Conservation (phyloP, 768 basidiomycete species). For the Mycena indigotica region DNA sequence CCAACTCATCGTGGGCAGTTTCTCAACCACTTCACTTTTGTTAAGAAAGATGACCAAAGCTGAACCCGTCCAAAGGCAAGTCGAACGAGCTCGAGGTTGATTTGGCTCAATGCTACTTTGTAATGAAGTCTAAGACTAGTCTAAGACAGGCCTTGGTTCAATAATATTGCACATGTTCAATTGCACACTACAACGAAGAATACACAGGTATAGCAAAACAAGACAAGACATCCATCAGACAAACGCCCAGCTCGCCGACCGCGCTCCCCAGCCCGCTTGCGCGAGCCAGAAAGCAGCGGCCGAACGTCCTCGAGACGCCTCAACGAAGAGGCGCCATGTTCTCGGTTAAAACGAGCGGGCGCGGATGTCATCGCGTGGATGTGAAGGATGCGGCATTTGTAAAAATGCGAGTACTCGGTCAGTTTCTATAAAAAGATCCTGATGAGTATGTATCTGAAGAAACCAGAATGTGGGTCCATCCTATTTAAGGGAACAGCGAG, state of each 20-base stretch:
- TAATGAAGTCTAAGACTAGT: too few species aligned
- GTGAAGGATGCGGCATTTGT: slow-evolving; percentile 55
- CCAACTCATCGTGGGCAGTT: too few species aligned
- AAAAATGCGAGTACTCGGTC: slow-evolving; percentile 52
- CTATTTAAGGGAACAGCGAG: neutral
- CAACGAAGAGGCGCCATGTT: slow-evolving; percentile 46
- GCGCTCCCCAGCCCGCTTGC: slow-evolving; percentile 34
- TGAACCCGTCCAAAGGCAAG: too few species aligned
- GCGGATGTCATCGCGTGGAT: slow-evolving; percentile 70
- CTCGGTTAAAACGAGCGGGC: slow-evolving; percentile 68
- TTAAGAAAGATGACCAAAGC: too few species aligned
- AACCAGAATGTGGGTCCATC: neutral
- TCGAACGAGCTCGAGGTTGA: too few species aligned
- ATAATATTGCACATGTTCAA: too few species aligned
- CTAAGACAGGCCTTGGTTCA: too few species aligned
- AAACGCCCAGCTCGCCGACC: slow-evolving; percentile 60
- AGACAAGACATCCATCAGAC: slow-evolving; percentile 57
- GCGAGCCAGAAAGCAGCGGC: slow-evolving; percentile 33
- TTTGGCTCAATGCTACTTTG: too few species aligned
- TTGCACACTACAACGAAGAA: neutral
- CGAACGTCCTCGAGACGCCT: slow-evolving; percentile 68
- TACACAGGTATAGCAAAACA: neutral
- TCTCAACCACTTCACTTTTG: too few species aligned
- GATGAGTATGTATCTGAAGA: neutral
- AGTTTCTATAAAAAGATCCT: neutral